Conservation (phyloP, 352 stramenopile species). For the Peronospora belbahrii region DNA sequence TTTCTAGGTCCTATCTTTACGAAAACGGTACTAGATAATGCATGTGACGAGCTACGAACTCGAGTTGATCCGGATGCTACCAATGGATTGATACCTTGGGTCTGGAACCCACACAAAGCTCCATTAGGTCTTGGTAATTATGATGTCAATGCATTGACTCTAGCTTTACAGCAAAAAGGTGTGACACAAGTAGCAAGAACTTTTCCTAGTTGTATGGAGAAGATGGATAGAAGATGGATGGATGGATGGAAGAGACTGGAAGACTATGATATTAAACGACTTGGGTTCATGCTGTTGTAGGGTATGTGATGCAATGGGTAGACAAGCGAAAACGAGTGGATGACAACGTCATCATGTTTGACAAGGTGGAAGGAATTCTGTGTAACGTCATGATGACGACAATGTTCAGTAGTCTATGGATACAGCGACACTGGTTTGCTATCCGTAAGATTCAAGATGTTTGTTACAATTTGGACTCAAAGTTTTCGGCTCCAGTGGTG, state of each 20-base stretch:
- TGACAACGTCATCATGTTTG: conserved; percentile 34
- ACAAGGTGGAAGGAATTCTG: conserved; percentile 43
- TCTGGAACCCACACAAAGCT: conserved; percentile 59
- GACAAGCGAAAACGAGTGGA: conserved; percentile 52
- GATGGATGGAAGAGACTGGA: neutral
- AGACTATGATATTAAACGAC: neutral
- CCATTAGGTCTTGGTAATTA: conserved; percentile 72
- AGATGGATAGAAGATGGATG: too few relatives aligned
- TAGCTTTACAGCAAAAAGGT: conserved; percentile 58
- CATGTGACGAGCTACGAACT: conserved; percentile 32
- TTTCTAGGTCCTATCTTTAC: conserved; percentile 42
- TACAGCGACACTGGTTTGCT: conserved; percentile 74
- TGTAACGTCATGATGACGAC: conserved; percentile 57
- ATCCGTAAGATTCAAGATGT: conserved; percentile 53
- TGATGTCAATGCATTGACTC: conserved; percentile 67
- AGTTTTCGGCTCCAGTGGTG: conserved; percentile 46
- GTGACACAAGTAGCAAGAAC: neutral
- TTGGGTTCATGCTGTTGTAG: conserved; percentile 15
- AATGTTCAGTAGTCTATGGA: conserved; percentile 42
- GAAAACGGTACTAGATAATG: conserved; percentile 38
- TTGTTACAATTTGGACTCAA: conserved; percentile 77
- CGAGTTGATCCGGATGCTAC: conserved; percentile 4
- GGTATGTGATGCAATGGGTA: conserved; percentile 57
- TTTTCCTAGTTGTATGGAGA: too few relatives aligned
- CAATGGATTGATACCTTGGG: conserved; percentile 18